Evolutionary conservation across 2,329 filamentous ascomycete species (phyloP).

Genomic region (Ophiostoma novo-ulmi): DNA sequence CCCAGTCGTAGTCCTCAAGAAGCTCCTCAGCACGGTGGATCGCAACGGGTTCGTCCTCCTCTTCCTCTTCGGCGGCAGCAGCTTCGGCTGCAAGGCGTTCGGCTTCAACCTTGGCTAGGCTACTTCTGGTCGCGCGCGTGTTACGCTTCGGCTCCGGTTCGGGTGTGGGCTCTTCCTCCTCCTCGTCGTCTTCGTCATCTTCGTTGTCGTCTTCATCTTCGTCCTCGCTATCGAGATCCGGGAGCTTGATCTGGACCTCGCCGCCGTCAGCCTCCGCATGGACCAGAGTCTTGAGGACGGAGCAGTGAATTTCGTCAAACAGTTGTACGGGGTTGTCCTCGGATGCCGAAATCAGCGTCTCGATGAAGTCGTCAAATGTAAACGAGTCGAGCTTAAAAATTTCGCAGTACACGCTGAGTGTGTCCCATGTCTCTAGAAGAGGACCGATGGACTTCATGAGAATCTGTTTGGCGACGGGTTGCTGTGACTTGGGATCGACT

Average conservation of each 20-base stretch:
- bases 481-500: constrained; percentile 39
- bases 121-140: constrained; percentile 75
- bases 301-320: constrained; percentile 85
- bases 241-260: constrained; percentile 71
- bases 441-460: constrained; percentile 80
- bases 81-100: constrained; percentile 60
- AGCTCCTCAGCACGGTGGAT: constrained; percentile 71
- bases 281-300: constrained; percentile 81
- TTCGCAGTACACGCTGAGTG: constrained; percentile 95
- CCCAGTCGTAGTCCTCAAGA: constrained; percentile 71
- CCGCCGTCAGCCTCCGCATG: constrained; percentile 69
- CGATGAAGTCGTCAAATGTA: constrained; percentile 92
- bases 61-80: constrained; percentile 49
- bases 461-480: constrained; percentile 53
- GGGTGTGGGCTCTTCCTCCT: constrained; percentile 58
- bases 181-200: constrained; percentile 50
- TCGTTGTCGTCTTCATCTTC: constrained; percentile 60
- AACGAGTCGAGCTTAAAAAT: constrained; percentile 94
- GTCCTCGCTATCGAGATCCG: constrained; percentile 66
- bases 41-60: constrained; percentile 44
- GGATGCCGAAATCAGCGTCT: constrained; percentile 74
- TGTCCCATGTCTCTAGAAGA: constrained; percentile 90
- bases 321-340: constrained; percentile 73
- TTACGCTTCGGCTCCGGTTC: constrained; percentile 65
- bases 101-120: constrained; percentile 73